A percentile compares a stretch with the other conserved stretches of the same genome.
Evolutionary conservation across 345 rosid species (phyloP).

Genomic region (Pelargonium nanum): DNA sequence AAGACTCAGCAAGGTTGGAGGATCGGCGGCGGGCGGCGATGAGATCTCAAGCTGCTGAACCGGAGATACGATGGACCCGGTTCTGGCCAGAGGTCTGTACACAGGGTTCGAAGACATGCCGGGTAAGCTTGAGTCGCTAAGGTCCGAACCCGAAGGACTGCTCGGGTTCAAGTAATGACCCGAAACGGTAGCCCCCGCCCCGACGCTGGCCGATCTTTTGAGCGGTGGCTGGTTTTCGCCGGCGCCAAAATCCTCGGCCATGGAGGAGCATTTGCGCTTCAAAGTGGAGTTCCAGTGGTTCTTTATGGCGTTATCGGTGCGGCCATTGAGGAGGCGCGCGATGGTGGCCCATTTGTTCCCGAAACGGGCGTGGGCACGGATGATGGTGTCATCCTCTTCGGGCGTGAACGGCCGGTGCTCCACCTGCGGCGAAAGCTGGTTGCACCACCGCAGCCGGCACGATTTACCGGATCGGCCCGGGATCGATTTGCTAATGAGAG

Average conservation of each 20-base stretch:
- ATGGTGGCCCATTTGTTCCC: constrained; percentile 87
- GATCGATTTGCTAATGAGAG: constrained; percentile 66
- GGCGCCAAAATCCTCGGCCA: constrained; percentile 20
- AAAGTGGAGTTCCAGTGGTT: constrained; percentile 83
- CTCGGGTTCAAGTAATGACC: constrained; percentile 43
- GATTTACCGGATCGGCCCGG: constrained; percentile 83
- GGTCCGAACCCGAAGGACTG: constrained; percentile 60
- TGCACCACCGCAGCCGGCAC: constrained; percentile 74
- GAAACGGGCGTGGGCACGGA: constrained; percentile 55
- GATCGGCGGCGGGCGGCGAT: constrained; percentile 31
- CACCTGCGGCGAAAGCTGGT: constrained; percentile 76
- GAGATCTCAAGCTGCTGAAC: constrained; percentile 23
- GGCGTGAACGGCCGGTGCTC: constrained; percentile 63
- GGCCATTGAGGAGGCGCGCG: constrained; percentile 64
- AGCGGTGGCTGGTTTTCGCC: constrained; percentile 34
- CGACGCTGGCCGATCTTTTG: constrained; percentile 59
- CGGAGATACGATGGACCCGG: constrained; percentile 26
- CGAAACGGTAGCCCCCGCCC: constrained; percentile 29
- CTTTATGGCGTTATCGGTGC: constrained; percentile 70
- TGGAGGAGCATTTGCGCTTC: constrained; percentile 52
- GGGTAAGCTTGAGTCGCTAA: constrained; percentile 54
- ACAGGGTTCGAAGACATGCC: constrained; percentile 29
- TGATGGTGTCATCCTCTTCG: constrained; percentile 54
- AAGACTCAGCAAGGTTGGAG: constrained; percentile 47
- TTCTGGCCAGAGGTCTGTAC: constrained; percentile 28